Evolutionary conservation across 2,329 filamentous ascomycete genomes (phyloP), one percentile per base, ranked within the genome.

Genomic region (Remersonia thermophila): DNA sequence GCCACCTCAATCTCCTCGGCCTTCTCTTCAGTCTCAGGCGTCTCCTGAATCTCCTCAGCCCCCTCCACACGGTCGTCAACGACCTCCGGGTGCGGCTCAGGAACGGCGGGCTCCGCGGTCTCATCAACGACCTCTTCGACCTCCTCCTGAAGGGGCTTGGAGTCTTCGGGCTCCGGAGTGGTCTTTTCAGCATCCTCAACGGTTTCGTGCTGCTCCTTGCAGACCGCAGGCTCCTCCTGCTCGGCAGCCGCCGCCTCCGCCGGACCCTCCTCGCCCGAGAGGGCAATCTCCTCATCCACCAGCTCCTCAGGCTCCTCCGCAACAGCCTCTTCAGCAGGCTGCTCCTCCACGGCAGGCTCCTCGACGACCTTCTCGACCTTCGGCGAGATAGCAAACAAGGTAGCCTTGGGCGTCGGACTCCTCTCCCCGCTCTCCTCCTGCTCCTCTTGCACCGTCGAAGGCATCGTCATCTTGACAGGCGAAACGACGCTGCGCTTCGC

Each of bases 391-490:
- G 27, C 27, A n/a, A 9, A 9, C 20, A 9, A 23, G 20, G 20
- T 23, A 23, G n/a, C n/a, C n/a, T n/a, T 23, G 20, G 20, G 5
- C 20, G 9, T 23, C 5, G n/a, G n/a, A n/a, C n/a, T n/a, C n/a
- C n/a, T n/a, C 20, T 23, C 20, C 20, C 5, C 5, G 20, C 20
- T 23, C 20, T 23, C 20, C 5, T 5, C 20, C 20, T 23, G 5
- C 5, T 5, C 5, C 20, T 23, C 20, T 23, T 36, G n/a, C n/a
- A n/a, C n/a, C 35, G 8, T 31, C 17, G 4, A 16, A 10, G 11
- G 16, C n/a, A n/a, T 11, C 40, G 61, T 40, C 0, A 51, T 43
- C 45, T 63, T 63, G 3, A 50, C 38, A 0, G 59, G 56, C 0
- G 59, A 61, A 10, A 23, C 20, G 9, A 9, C 20, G 5, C 5